Conservation (phyloP, 176 grass and related monocot genomes). For the Hsuehochloa calcarea region DNA sequence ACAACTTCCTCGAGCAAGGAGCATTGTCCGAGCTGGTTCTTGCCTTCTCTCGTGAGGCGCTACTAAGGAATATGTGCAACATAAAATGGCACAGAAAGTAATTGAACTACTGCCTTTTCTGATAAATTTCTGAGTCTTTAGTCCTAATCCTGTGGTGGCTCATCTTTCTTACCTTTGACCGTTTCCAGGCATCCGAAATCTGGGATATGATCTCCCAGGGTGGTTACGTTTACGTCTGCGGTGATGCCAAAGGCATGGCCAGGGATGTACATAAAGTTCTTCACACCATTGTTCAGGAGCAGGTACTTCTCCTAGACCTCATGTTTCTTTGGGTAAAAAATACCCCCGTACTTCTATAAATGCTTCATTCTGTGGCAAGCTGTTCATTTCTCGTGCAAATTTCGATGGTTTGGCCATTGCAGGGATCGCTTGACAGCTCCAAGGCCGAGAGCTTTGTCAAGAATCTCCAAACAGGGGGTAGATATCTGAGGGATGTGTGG, state of each 20-base stretch:
- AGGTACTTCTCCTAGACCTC: conserved; percentile 48
- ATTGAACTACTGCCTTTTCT: conserved; percentile 9
- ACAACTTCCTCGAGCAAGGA: conserved; percentile 71
- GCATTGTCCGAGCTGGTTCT: conserved; percentile 79
- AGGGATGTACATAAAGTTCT: conserved; percentile 85
- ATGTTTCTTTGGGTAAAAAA: background rate
- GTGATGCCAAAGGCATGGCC: conserved; percentile 97
- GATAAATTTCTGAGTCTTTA: background rate
- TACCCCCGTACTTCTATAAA: background rate
- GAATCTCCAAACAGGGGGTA: conserved; percentile 72
- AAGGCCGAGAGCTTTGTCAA: conserved; percentile 84
- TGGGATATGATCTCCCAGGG: conserved; percentile 80
- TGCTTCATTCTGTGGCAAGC: background rate
- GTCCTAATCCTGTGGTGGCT: background rate
- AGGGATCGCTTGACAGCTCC: conserved; percentile 77
- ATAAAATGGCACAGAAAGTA: conserved; percentile 90
- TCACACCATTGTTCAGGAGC: conserved; percentile 81
- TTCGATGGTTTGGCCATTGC: background rate
- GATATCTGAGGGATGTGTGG: conserved; percentile 94
- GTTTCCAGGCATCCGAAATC: conserved; percentile 65
- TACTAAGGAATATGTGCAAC: conserved; percentile 91
- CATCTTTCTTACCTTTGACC: background rate
- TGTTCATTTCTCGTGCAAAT: conserved; percentile 14
- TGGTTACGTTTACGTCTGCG: conserved; percentile 80
- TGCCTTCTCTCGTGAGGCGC: conserved; percentile 80